phyloP scores from a whole-genome alignment of 2,329 filamentous ascomycete genomes.

The Phaeosphaeria sp. region DNA sequence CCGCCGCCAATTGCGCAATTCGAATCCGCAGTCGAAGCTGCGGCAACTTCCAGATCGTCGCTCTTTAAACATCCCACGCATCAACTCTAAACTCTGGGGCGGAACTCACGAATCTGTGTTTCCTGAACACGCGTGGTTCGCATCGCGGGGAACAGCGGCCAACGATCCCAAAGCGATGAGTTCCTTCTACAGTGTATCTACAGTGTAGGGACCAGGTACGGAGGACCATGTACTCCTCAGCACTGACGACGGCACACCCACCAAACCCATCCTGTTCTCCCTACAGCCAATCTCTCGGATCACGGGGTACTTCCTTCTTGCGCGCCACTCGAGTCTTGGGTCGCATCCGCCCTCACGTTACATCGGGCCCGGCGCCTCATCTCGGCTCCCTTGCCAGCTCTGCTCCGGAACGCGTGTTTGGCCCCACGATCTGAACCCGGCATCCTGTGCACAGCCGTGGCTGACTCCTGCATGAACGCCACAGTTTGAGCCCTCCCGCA shows the following conservation, averaged over 20 bases:
- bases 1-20: constrained; percentile 7
- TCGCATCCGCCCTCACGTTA: constrained; percentile 18
- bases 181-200: too few species aligned
- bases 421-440: constrained; percentile 6
- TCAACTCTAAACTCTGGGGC: not conserved
- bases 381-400: constrained; percentile 12
- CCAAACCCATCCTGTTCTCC: not conserved
- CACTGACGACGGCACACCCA: constrained; percentile 4
- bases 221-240: not conserved
- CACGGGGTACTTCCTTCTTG: constrained; percentile 17
- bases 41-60: constrained; percentile 6
- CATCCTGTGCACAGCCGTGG: constrained; percentile 19
- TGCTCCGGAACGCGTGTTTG: not conserved
- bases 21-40: not conserved
- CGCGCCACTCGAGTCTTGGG: constrained; percentile 17
- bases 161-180: not conserved
- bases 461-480: constrained; percentile 26
- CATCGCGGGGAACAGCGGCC: not conserved
- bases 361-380: constrained; percentile 18
- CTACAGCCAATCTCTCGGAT: constrained; percentile 19
- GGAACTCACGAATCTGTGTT: too few species aligned
- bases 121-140: constrained; percentile 2
- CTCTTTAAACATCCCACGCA: constrained; percentile 7
- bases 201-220: too few species aligned
- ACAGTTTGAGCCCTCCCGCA: constrained; percentile 21